Percentiles rank a stretch among this genome's conserved stretches.
Conservation (phyloP, 164 flowering plant genomes). For the Annona squamosa region DNA sequence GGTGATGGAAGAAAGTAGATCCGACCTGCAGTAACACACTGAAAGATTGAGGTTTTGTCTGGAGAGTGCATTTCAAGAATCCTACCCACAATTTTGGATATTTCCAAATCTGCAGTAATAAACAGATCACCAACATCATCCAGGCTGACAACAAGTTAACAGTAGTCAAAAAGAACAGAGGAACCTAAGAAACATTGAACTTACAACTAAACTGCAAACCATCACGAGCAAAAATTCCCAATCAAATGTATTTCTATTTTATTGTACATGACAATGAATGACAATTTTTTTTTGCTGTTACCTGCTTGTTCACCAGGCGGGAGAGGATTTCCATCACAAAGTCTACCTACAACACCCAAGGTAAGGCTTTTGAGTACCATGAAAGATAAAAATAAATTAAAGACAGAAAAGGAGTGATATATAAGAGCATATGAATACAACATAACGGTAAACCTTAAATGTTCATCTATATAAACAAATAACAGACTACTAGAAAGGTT, state of each 20-base stretch:
- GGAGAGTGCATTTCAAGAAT: conserved; percentile 77
- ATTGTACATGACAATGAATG: no score
- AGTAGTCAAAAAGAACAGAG: not conserved
- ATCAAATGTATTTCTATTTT: no score
- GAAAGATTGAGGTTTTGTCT: conserved; percentile 89
- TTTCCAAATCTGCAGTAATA: conserved; percentile 83
- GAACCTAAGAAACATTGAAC: not conserved
- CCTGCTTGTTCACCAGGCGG: conserved; percentile 96
- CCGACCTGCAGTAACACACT: conserved; percentile 83
- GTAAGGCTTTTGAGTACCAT: conserved; percentile 1
- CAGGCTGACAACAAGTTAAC: not conserved
- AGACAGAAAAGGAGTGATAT: not conserved
- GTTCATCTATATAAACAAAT: not conserved
- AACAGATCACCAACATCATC: not conserved
- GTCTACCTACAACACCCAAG: conserved; percentile 51
- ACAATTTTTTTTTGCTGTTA: conserved; percentile 11
- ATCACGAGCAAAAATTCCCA: not conserved
- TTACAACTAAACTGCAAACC: not conserved
- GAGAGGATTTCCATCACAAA: conserved; percentile 90
- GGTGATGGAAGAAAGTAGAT: not conserved
- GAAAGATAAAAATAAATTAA: not conserved
- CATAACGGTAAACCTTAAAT: not conserved
- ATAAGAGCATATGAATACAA: not conserved
- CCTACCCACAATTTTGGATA: conserved; percentile 97
- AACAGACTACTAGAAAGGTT: not conserved